phyloP scores from a whole-genome alignment of 1,284 basidiomycete genomes.

The Moesziomyces antarcticus region DNA sequence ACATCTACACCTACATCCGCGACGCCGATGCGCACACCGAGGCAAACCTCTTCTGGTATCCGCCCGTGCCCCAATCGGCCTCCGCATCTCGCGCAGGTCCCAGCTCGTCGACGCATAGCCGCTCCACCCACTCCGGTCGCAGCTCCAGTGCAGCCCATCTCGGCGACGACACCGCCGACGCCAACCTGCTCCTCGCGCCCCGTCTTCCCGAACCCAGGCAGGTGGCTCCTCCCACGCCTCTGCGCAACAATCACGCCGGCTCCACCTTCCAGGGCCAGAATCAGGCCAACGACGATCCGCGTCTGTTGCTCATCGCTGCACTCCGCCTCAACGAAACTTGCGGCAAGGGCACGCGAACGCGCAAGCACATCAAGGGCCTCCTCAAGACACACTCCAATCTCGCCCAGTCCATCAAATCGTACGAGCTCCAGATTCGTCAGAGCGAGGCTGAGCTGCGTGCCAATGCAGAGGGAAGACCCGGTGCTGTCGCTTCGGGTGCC shows the following conservation, averaged over 20 bases:
- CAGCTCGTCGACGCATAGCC: constrained; percentile 11
- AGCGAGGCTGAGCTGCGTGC: constrained; percentile 33
- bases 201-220: constrained; percentile 41
- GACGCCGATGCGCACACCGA: constrained; percentile 62
- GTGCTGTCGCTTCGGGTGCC: background rate
- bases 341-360: constrained; percentile 53
- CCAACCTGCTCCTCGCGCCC: constrained; percentile 38
- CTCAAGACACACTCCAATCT: constrained; percentile 52
- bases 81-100: constrained; percentile 24
- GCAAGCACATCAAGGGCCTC: constrained; percentile 64
- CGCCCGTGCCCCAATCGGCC: constrained; percentile 34
- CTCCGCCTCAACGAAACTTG: constrained; percentile 57
- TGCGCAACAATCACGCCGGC: constrained; percentile 20
- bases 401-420: constrained; percentile 35
- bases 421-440: constrained; percentile 44
- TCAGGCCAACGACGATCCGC: constrained; percentile 22
- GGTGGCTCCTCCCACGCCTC: constrained; percentile 32
- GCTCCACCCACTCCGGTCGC: constrained; percentile 11
- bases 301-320: constrained; percentile 49
- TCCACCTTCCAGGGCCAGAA: constrained; percentile 19
- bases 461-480: constrained; percentile 22
- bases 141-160: constrained; percentile 4
- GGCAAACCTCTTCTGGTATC: constrained; percentile 58
- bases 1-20: constrained; percentile 62
- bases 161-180: constrained; percentile 24